Base-by-base conservation (phyloP, 108 stramenopile genomes). In the Cyclotella sp. region DNA sequence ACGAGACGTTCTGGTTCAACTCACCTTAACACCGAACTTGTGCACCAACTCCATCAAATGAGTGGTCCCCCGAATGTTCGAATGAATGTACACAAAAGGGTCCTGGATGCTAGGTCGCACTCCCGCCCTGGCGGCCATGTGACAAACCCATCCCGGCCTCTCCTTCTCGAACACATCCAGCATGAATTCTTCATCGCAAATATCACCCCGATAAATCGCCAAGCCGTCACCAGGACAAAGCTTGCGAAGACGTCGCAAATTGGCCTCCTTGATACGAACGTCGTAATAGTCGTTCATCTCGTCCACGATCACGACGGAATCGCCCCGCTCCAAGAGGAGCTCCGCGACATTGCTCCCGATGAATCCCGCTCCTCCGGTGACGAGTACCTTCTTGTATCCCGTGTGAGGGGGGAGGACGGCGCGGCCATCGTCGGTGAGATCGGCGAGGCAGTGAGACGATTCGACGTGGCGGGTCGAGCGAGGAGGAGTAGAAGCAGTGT, bases 251-350 rank as follows among this genome's bases (percentile, higher is more conserved):
- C 86, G 85, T 14, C 67, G 63, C 26, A 99, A 71, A 79, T 98
- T 99, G 63, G 83, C 59, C 40, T 93, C 87, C 92, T 99, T 99
- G 79, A 96, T 85, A 54, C 69, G 67, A 11, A 95, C 91, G 74
- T 97, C 97, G 72, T 99, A 99, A 83, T 99, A 99, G 68, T 98
- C 97, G 77, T 99, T 99, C 85, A 99, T 93, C 79, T 99, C 98
- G 77, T 99, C 98, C 21, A 99, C 91, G 54, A 98, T 88, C 19
- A 98, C 92, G 47, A 99, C 98, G 64, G 87, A 88, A 68, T 99
- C 97, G 24, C 98, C 98, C 8, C 98, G 93, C 10, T 63, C 73
- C 26, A 99, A 82, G 16, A 99, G 90, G 34, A 59, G 63, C 24
- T 86, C 90, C 27, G 95, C 91, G 16, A 96, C 95, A 58, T 89